These are phyloP conservation scores for Avicennia marina DNA, from an alignment of 257 asterid genomes.

Conservation along the genomic window DNA sequence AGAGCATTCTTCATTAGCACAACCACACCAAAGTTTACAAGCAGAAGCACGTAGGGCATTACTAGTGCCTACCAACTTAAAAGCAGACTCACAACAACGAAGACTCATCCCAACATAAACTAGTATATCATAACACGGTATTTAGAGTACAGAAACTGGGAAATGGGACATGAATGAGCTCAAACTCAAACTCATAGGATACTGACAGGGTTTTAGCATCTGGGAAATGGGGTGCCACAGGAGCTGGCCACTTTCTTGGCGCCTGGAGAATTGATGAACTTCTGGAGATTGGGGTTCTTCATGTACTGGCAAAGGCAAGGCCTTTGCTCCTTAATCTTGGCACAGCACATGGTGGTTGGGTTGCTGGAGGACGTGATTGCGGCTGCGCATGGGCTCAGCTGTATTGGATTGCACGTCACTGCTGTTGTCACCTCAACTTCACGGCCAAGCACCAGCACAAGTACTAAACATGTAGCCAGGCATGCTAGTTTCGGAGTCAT, in stretches of 20 bases:
- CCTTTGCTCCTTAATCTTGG: slow-evolving; percentile 67
- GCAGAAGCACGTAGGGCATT: slow-evolving; percentile 13
- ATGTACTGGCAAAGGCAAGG: slow-evolving; percentile 80
- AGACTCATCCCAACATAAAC: no score
- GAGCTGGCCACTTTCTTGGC: slow-evolving; percentile 73
- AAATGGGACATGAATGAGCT: no score
- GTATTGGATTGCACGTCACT: slow-evolving; percentile 69
- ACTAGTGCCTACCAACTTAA: neutral
- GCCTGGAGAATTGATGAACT: slow-evolving; percentile 74
- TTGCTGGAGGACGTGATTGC: slow-evolving; percentile 56
- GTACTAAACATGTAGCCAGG: slow-evolving; percentile 25
- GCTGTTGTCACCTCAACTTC: slow-evolving; percentile 36
- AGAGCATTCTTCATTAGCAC: slow-evolving; percentile 9
- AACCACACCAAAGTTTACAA: slow-evolving; percentile 21
- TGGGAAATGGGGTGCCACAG: slow-evolving; percentile 78
- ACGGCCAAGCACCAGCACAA: slow-evolving; percentile 29
- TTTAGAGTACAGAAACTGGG: neutral
- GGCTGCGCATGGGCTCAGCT: slow-evolving; percentile 74
- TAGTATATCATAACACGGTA: no score
- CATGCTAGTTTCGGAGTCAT: slow-evolving; percentile 19
- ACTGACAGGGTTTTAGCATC: no score
- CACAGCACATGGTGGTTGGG: slow-evolving; percentile 51
- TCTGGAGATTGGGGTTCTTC: slow-evolving; percentile 68
- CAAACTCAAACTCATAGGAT: no score
- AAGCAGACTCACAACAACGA: slow-evolving; percentile 6